phyloP scores from a whole-genome alignment of 805 yeast species.

The Wickerhamiella siamensis region DNA sequence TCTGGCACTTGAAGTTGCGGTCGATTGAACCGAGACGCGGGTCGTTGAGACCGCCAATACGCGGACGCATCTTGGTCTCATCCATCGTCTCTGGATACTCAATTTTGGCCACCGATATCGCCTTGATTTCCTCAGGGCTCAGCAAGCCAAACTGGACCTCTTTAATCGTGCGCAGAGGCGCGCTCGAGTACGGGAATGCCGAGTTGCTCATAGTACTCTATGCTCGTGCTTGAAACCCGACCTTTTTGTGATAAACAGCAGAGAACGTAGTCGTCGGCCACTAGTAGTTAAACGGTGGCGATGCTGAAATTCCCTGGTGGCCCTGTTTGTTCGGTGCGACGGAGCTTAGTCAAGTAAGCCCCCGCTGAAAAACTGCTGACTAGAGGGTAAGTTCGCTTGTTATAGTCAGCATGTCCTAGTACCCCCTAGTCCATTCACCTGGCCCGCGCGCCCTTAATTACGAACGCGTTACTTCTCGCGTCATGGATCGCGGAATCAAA shows the following conservation, averaged over 20 bases:
- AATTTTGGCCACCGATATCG: conserved; percentile 93
- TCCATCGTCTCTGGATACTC: conserved; percentile 99
- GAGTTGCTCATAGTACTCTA: conserved; percentile 26
- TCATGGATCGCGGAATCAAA: conserved; percentile 2
- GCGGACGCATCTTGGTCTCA: conserved; percentile 84
- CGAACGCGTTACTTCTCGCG: neutral
- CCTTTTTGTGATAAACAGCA: neutral
- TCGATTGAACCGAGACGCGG: conserved; percentile 96
- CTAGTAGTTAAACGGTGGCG: neutral
- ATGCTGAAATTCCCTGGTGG: neutral
- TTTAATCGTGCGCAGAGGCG: conserved; percentile 92
- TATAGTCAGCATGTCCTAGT: too few relatives aligned
- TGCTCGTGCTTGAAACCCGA: neutral
- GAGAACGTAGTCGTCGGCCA: neutral
- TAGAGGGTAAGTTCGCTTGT: neutral
- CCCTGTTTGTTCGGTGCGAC: neutral
- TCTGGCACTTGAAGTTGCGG: conserved; percentile 94
- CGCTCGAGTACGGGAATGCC: conserved; percentile 86
- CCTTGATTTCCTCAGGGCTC: conserved; percentile 95
- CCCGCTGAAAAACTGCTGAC: neutral
- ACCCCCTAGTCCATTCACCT: too few relatives aligned
- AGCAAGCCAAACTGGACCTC: conserved; percentile 97
- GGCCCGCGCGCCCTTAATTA: neutral
- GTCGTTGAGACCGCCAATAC: conserved; percentile 94
- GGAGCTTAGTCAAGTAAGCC: neutral